Evolutionary conservation across 2,329 filamentous ascomycete genomes (phyloP).

Genomic region (Fusarium proliferatum): DNA sequence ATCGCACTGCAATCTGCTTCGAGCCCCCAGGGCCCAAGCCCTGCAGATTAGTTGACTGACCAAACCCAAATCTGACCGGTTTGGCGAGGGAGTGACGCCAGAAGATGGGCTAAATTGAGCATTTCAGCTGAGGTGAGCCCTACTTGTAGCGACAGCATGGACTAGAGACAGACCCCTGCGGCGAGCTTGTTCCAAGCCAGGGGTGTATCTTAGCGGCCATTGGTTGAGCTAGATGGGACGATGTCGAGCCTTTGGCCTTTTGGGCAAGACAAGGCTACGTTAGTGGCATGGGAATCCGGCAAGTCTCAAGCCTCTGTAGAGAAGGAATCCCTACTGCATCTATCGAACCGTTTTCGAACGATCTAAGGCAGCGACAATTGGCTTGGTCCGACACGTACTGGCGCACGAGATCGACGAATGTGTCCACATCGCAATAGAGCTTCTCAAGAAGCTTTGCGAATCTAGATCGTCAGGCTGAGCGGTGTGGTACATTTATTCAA

Average conservation of each 20-base stretch:
- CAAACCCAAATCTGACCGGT: constrained; percentile 33
- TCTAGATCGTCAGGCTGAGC: constrained; percentile 13
- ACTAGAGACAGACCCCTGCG: constrained; percentile 39
- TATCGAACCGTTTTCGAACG: constrained; percentile 33
- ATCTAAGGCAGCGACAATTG: constrained; percentile 19
- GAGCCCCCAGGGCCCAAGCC: constrained; percentile 19
- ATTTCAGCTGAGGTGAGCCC: constrained; percentile 55
- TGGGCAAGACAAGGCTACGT: constrained; percentile 29
- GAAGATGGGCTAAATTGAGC: constrained; percentile 42
- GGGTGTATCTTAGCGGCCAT: constrained; percentile 38
- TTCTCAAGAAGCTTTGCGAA: constrained; percentile 9
- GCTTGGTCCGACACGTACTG: constrained; percentile 18
- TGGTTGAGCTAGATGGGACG: constrained; percentile 38
- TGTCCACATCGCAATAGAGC: constrained; percentile 18
- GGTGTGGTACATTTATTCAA: constrained; percentile 22
- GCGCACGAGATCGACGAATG: constrained; percentile 26
- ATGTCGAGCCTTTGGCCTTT: constrained; percentile 28
- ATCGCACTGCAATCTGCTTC: constrained; percentile 47
- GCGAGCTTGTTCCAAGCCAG: constrained; percentile 47
- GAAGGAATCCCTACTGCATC: constrained; percentile 20
- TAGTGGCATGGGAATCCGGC: constrained; percentile 13
- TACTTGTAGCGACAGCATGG: constrained; percentile 46
- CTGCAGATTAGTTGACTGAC: constrained; percentile 35
- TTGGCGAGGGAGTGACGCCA: constrained; percentile 45
- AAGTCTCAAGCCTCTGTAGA: constrained; percentile 33